phyloP scores from a whole-genome alignment of 2,329 filamentous ascomycete genomes.

The Aspergillus texensis region DNA sequence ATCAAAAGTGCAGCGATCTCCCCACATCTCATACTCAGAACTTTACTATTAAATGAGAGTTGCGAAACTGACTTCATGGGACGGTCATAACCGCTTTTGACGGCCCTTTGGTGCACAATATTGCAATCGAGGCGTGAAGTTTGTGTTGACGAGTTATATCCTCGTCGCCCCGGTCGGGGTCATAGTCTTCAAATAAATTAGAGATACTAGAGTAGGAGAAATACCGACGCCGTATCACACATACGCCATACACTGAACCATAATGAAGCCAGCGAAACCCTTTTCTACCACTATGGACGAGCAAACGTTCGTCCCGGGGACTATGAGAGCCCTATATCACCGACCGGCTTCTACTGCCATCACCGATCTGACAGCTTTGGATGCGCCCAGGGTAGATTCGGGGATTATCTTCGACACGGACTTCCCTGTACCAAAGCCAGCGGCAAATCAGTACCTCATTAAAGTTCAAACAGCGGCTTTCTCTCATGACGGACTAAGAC shows the following conservation, averaged over 20 bases:
- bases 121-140: background rate
- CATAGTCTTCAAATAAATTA: background rate
- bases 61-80: background rate
- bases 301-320: conserved; percentile 37
- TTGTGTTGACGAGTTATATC: background rate
- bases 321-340: conserved; percentile 45
- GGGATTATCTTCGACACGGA: conserved; percentile 36
- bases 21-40: background rate
- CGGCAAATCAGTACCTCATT: conserved; percentile 43
- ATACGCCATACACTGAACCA: background rate
- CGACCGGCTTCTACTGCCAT: conserved; percentile 25
- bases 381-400: conserved; percentile 26
- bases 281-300: conserved; percentile 36
- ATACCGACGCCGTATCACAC: background rate
- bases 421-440: conserved; percentile 41
- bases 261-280: conserved; percentile 25
- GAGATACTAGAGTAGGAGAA: background rate
- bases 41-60: background rate
- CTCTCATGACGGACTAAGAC: conserved; percentile 41
- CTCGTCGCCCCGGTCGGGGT: background rate
- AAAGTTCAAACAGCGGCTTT: conserved; percentile 44
- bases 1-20: background rate
- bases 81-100: background rate
- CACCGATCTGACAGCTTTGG: conserved; percentile 12
- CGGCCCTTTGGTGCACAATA: background rate